A percentile compares a stretch with the other conserved stretches of the same genome.
Conservation (phyloP, 148 eudicot species). For the Nepenthes gracilis region DNA sequence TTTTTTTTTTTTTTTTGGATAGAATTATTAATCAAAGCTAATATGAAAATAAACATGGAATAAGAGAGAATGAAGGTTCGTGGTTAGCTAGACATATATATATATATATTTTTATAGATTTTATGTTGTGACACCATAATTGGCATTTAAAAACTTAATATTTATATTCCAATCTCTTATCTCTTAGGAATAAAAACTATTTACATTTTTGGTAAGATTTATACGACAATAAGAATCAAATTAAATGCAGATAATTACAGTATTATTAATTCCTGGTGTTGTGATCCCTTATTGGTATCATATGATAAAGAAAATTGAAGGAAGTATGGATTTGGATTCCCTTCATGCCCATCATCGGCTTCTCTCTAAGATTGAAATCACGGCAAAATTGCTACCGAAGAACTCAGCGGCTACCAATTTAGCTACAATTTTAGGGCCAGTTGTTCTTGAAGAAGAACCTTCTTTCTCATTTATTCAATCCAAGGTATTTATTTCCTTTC, state of each 20-base stretch:
- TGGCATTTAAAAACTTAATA: too few relatives aligned
- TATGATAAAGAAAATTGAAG: constrained; percentile 24
- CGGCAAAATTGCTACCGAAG: constrained; percentile 18
- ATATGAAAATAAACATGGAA: too few relatives aligned
- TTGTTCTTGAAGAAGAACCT: constrained; percentile 8
- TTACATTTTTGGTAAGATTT: too few relatives aligned
- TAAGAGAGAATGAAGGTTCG: too few relatives aligned
- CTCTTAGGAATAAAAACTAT: too few relatives aligned
- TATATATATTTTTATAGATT: too few relatives aligned
- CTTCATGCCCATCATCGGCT: constrained; percentile 15
- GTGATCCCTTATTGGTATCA: constrained; percentile 37
- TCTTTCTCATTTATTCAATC: constrained; percentile 19
- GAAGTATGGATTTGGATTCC: constrained; percentile 15
- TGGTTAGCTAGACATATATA: too few relatives aligned
- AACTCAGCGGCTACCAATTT: constrained; percentile 29
- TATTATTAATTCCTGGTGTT: constrained; percentile 31
- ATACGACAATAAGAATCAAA: too few relatives aligned
- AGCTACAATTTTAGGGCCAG: constrained; percentile 24
- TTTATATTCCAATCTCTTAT: too few relatives aligned
- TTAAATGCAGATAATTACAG: constrained; percentile 28
- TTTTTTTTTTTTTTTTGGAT: too few relatives aligned
- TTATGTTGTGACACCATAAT: too few relatives aligned
- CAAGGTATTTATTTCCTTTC: constrained; percentile 11
- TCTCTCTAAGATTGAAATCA: constrained; percentile 18
- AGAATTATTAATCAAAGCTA: too few relatives aligned